A percentile compares a stretch with the other conserved stretches of the same genome.
Evolutionary conservation across 1,139 yeast genomes (phyloP).

Genomic region (Candida gigantensis): DNA sequence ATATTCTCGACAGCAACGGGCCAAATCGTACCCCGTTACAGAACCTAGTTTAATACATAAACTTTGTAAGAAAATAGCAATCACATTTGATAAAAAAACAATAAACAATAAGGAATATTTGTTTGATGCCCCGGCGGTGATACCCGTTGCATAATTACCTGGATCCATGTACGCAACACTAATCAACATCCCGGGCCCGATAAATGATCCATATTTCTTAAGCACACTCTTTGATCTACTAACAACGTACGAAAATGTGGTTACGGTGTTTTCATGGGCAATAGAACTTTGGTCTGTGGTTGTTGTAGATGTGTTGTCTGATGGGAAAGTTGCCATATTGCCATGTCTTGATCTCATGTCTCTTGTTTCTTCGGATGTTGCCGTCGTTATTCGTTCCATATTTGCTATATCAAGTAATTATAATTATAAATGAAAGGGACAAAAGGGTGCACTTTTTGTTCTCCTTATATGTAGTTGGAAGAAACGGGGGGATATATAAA

Average conservation of each 20-base stretch:
- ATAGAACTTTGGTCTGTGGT: neutral
- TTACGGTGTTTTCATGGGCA: neutral
- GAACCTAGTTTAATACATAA: slow-evolving; percentile 76
- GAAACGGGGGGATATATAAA: neutral
- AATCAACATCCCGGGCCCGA: slow-evolving; percentile 81
- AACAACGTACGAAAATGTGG: slow-evolving; percentile 7
- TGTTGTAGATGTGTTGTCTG: slow-evolving; percentile 1
- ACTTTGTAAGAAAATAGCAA: slow-evolving; percentile 74
- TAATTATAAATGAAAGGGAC: neutral
- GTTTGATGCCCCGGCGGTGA: slow-evolving; percentile 74
- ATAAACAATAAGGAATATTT: slow-evolving; percentile 64
- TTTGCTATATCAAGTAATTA: neutral
- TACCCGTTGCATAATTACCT: slow-evolving; percentile 81
- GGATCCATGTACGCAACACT: slow-evolving; percentile 85
- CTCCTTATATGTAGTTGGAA: too few species aligned
- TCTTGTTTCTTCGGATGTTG: slow-evolving; percentile 1
- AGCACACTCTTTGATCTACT: slow-evolving; percentile 15
- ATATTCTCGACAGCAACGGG: slow-evolving; percentile 64
- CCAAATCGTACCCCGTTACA: slow-evolving; percentile 77
- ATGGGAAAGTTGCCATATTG: neutral
- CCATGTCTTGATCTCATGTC: slow-evolving; percentile 4
- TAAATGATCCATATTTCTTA: slow-evolving; percentile 54
- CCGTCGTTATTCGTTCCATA: slow-evolving; percentile 1
- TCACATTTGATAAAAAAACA: slow-evolving; percentile 63
- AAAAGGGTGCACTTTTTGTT: too few species aligned